phyloP scores from a whole-genome alignment of 495 filamentous ascomycete species.

The Daldinia caldariorum region DNA sequence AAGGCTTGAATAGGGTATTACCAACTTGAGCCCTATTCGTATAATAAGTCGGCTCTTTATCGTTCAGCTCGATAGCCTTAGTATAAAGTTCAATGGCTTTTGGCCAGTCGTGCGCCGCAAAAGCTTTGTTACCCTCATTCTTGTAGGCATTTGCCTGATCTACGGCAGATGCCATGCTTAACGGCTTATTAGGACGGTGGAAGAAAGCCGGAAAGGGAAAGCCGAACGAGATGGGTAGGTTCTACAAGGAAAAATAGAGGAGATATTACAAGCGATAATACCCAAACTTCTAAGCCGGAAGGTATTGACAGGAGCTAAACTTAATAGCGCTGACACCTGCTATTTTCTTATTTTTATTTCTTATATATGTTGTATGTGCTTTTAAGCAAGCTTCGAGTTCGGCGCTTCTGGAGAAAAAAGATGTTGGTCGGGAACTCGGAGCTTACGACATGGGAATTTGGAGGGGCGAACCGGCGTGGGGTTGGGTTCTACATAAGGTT shows the following conservation, averaged over 20 bases:
- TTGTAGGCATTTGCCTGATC: constrained; percentile 85
- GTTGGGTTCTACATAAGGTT: constrained; percentile 26
- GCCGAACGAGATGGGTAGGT: background rate
- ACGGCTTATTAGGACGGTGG: constrained; percentile 5
- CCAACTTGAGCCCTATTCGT: constrained; percentile 92
- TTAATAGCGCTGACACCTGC: constrained; percentile 1
- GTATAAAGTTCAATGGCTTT: constrained; percentile 86
- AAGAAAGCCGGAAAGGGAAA: constrained; percentile 11
- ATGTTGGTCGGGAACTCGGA: constrained; percentile 38
- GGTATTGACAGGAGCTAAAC: constrained; percentile 1
- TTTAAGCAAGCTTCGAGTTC: constrained; percentile 15
- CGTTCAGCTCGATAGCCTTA: constrained; percentile 87
- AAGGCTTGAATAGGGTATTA: constrained; percentile 28
- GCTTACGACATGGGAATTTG: constrained; percentile 24
- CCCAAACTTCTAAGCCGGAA: background rate
- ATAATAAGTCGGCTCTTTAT: constrained; percentile 87
- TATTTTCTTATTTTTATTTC: background rate
- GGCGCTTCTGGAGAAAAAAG: constrained; percentile 27
- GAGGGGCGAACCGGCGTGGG: constrained; percentile 29
- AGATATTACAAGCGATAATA: background rate
- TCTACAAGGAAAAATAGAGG: background rate
- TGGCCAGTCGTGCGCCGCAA: constrained; percentile 87
- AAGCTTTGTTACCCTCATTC: constrained; percentile 93
- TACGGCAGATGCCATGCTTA: constrained; percentile 42
- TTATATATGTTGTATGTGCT: constrained; percentile 21